Conservation (phyloP, 75 land plant species). For the Selaginella moellendorffii region DNA sequence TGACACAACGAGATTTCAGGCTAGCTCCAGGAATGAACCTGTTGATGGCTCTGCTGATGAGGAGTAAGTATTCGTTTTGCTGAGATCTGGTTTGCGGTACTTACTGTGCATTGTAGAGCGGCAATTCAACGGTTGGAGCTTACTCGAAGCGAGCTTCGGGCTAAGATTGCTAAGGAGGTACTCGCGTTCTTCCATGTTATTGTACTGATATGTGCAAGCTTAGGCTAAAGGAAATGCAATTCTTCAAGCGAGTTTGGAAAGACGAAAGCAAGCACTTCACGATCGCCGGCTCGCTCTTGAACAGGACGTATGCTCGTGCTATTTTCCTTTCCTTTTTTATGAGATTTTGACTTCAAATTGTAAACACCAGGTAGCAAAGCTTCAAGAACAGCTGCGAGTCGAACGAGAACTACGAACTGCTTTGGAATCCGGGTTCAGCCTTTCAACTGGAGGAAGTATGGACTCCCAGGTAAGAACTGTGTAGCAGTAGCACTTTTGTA, state of each 20-base stretch:
- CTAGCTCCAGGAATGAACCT: conserved; percentile 30
- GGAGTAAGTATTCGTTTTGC: conserved; percentile 45
- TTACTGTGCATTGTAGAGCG: conserved; percentile 32
- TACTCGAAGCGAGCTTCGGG: conserved; percentile 76
- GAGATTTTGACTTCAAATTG: neutral
- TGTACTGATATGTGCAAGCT: neutral
- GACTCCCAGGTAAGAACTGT: conserved; percentile 93
- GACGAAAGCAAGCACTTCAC: conserved; percentile 97
- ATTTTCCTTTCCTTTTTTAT: neutral
- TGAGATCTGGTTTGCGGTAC: neutral
- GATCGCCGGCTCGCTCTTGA: conserved; percentile 96
- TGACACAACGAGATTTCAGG: conserved; percentile 18
- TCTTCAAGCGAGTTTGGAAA: conserved; percentile 92
- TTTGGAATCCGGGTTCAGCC: conserved; percentile 86
- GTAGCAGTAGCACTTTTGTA: too few species aligned
- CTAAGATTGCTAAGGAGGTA: conserved; percentile 95
- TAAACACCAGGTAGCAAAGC: conserved; percentile 51
- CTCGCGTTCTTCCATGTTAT: too few species aligned
- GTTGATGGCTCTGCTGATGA: conserved; percentile 86
- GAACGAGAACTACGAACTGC: conserved; percentile 95
- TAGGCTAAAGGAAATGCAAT: conserved; percentile 97
- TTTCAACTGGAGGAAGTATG: conserved; percentile 77
- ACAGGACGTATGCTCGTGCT: conserved; percentile 60
- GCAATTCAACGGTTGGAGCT: conserved; percentile 93
- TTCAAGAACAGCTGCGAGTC: conserved; percentile 91